Percentiles rank a stretch among this genome's conserved stretches.
phyloP scores from a whole-genome alignment of 1,284 basidiomycete species.

The Melampsora larici-populina region DNA sequence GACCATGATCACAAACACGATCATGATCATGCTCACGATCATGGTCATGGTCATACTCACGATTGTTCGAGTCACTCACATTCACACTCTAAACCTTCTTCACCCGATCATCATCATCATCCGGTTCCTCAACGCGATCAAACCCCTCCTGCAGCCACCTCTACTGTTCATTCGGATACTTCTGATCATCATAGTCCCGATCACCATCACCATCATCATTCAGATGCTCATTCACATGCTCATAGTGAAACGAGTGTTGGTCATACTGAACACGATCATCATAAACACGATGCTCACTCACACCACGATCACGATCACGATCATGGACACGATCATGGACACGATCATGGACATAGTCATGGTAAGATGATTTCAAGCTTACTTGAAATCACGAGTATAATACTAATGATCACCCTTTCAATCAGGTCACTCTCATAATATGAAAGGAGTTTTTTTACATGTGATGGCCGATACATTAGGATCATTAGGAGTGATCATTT shows the following conservation, averaged over 20 bases:
- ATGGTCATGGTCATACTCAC: constrained; percentile 60
- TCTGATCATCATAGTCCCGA: constrained; percentile 45
- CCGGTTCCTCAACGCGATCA: background rate
- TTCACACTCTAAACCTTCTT: too few species aligned
- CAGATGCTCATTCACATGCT: background rate
- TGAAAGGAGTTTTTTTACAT: constrained; percentile 93
- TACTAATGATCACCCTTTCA: constrained; percentile 45
- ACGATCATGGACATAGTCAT: constrained; percentile 45
- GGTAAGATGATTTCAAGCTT: constrained; percentile 54
- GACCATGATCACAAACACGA: background rate
- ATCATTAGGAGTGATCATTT: constrained; percentile 97
- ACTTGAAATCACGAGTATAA: constrained; percentile 56
- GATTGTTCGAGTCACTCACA: constrained; percentile 25
- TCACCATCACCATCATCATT: background rate
- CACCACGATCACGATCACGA: constrained; percentile 54
- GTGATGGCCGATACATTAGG: constrained; percentile 62
- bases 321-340: constrained; percentile 58
- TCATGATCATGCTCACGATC: background rate
- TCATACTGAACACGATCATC: constrained; percentile 1
- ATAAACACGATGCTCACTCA: background rate
- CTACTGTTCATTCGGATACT: constrained; percentile 37
- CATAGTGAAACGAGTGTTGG: background rate
- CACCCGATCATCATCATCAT: constrained; percentile 1
- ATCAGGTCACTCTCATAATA: constrained; percentile 85
- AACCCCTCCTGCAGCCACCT: constrained; percentile 38